Evolutionary conservation across 2,329 filamentous ascomycete species (phyloP).

Genomic region (Curvularia spicifera): DNA sequence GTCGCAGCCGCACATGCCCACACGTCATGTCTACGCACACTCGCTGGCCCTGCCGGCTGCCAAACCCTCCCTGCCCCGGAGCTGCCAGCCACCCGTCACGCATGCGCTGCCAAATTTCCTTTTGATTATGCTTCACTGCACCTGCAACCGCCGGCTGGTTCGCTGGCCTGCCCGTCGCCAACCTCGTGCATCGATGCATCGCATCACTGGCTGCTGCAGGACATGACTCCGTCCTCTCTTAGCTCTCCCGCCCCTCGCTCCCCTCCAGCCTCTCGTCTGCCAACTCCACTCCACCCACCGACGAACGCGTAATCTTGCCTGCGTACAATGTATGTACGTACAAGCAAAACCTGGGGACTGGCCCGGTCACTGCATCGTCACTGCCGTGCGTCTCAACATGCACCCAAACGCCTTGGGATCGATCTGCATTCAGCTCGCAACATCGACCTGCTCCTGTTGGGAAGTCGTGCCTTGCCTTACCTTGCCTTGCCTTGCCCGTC

Average conservation of each 20-base stretch:
- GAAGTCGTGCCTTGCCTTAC: slow-evolving; percentile 1
- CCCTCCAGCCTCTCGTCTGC: slow-evolving; percentile 22
- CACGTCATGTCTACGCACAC: slow-evolving; percentile 7
- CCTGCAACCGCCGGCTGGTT: slow-evolving; percentile 12
- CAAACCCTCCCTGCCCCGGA: slow-evolving; percentile 1
- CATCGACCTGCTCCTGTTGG: slow-evolving; percentile 6
- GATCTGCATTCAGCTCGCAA: slow-evolving; percentile 12
- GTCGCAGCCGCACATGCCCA: background rate
- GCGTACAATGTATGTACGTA: background rate
- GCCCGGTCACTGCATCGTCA: slow-evolving; percentile 6
- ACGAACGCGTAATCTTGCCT: slow-evolving; percentile 27
- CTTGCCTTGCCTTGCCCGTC: background rate
- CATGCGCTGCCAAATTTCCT: slow-evolving; percentile 6
- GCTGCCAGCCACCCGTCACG: slow-evolving; percentile 4
- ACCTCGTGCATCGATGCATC: slow-evolving; percentile 8
- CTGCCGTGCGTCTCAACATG: slow-evolving; percentile 27
- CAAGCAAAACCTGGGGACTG: slow-evolving; percentile 2
- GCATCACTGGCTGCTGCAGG: slow-evolving; percentile 18
- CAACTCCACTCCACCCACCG: slow-evolving; percentile 19
- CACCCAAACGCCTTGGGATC: slow-evolving; percentile 8
- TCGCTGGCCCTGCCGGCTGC: background rate
- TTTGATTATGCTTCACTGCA: slow-evolving; percentile 3
- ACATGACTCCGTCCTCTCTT: slow-evolving; percentile 17
- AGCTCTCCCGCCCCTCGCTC: slow-evolving; percentile 31
- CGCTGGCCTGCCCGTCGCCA: slow-evolving; percentile 10